Percentiles rank a stretch among this genome's conserved stretches.
Conservation (phyloP, 257 asterid species). For the Gardenia jasminoides region DNA sequence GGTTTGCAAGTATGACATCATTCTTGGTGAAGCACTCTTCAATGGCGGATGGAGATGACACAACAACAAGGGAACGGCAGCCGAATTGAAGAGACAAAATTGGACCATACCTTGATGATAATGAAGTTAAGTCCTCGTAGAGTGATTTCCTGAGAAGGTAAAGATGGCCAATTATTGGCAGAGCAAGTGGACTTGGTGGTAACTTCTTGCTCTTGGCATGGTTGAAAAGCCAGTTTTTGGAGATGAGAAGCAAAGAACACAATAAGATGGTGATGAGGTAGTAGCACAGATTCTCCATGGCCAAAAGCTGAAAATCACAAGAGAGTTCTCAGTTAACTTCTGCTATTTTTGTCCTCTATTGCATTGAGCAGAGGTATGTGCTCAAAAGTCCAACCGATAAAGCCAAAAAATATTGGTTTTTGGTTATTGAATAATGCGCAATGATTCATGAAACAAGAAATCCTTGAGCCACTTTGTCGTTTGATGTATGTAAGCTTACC, state of each 20-base stretch:
- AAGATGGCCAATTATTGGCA: constrained; percentile 56
- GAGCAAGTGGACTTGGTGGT: constrained; percentile 50
- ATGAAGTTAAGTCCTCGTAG: constrained; percentile 26
- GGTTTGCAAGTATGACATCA: constrained; percentile 49
- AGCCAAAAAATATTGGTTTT: no score
- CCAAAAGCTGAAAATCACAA: not conserved
- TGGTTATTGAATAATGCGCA: no score
- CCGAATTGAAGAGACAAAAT: constrained; percentile 45
- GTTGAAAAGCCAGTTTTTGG: no score
- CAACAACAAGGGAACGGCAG: constrained; percentile 30
- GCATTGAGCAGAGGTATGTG: no score
- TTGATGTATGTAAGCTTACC: no score
- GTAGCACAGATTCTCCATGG: not conserved
- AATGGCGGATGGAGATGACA: constrained; percentile 50
- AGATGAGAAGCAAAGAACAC: no score
- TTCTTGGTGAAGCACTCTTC: constrained; percentile 60
- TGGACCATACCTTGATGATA: constrained; percentile 43
- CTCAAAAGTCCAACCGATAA: no score
- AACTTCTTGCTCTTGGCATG: not conserved
- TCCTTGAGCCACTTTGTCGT: no score
- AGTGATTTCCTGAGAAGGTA: constrained; percentile 6
- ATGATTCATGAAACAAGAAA: no score
- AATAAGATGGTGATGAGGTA: not conserved
- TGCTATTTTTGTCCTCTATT: no score
- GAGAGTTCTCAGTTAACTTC: no score